phyloP scores from a whole-genome alignment of 106 monocot genomes.

The Vanilla planifolia region DNA sequence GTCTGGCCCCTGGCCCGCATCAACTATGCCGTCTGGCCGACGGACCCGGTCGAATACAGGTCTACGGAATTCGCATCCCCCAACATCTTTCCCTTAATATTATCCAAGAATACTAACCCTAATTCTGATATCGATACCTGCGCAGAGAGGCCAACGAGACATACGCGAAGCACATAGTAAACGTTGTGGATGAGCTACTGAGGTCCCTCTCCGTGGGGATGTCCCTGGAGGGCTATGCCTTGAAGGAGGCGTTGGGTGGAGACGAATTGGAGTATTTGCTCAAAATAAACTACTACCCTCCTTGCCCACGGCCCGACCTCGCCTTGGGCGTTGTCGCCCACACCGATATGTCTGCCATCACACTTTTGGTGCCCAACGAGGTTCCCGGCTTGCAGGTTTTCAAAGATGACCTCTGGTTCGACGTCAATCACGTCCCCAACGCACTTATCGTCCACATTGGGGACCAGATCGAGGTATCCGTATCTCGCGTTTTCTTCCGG shows the following conservation, averaged over 20 bases:
- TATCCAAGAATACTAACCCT: too few species aligned
- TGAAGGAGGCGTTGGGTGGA: conserved; percentile 53
- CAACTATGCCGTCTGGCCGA: conserved; percentile 35
- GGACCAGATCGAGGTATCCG: conserved; percentile 73
- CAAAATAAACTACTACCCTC: conserved; percentile 88
- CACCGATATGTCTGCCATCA: conserved; percentile 73
- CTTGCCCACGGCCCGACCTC: conserved; percentile 68
- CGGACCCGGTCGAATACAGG: conserved; percentile 52
- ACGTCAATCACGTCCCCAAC: conserved; percentile 46
- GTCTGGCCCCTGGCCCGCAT: conserved; percentile 37
- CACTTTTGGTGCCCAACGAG: conserved; percentile 75
- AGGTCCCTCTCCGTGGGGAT: conserved; percentile 43
- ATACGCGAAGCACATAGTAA: conserved; percentile 33
- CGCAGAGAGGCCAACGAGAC: conserved; percentile 61
- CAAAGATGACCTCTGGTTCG: conserved; percentile 67
- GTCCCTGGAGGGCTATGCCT: conserved; percentile 26
- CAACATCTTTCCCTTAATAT: background rate
- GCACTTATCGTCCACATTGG: conserved; percentile 76
- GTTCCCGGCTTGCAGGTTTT: conserved; percentile 80
- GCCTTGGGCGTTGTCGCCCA: conserved; percentile 68
- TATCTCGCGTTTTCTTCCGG: too few species aligned
- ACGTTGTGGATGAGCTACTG: conserved; percentile 36
- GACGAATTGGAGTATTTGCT: conserved; percentile 44
- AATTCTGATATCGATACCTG: too few species aligned
- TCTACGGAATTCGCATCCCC: background rate